Base-by-base conservation (phyloP, 2,329 filamentous ascomycete species). In the Aspergillus fischeri region DNA sequence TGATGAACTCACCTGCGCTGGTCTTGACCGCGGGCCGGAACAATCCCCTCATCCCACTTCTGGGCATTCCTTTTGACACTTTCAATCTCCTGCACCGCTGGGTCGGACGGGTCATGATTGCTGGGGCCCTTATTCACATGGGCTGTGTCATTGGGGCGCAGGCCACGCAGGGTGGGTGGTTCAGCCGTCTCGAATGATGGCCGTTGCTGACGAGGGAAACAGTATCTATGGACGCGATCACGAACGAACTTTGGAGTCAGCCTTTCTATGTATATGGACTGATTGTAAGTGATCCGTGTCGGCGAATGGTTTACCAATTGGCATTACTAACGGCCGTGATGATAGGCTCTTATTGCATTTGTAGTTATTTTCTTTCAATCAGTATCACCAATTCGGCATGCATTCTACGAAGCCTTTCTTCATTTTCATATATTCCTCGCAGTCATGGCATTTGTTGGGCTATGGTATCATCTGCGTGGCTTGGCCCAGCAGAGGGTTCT, bases 51-150 rank as follows among this genome's bases (percentile, higher is more conserved):
- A 95, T 97, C 67, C 73, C 79, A 4, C 71, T 94, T 29, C 81
- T 97, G 55, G 85, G 88, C 62, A 86, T 97, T 68, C 91, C 89
- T 67, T 97, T 96, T 74, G 93, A 97, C 73, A 92, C 91, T 0
- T 97, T 95, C 81, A 97, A 97, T 72, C 85, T 93, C 10, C 79
- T 92, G 57, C 90, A 94, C 74, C 85, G 90, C 60, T 94, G 90
- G 89, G 83, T 90, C 60, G 90, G 89, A 24, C 83, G 90, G 27
- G 82, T 91, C 42, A 84, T 89, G 29, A 82, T 89, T 11, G 56
- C 86, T 8, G 87, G 92, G 70, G 77, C 83, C 6, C 65, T 91
- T 49, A 78, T 89, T 25, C 91, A 95, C 73, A 87, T 87, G 44
- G 55, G 60, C 35, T 63, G 62, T 29, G 70, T 71, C 44, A 29